Evolutionary conservation across 305 asterid genomes (phyloP).

Genomic region (Withania somnifera): DNA sequence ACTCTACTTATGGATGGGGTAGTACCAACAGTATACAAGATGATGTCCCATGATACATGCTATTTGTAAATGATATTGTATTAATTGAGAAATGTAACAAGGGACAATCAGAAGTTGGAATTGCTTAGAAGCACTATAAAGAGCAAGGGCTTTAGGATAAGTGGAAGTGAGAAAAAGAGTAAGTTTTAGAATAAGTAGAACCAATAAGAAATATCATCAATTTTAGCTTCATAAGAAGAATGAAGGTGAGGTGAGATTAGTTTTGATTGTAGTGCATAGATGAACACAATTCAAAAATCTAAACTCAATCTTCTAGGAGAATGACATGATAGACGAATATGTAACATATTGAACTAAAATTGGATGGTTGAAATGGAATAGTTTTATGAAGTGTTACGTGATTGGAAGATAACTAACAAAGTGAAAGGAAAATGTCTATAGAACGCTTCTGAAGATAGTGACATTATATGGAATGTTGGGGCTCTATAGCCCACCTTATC

Average conservation of each 20-base stretch:
- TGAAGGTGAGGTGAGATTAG: neutral
- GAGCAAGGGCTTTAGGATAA: neutral
- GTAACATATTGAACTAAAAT: neutral
- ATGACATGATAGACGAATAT: neutral
- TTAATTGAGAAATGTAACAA: neutral
- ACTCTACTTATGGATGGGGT: neutral
- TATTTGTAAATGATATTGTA: neutral
- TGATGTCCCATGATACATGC: neutral
- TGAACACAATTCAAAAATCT: neutral
- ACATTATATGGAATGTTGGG: neutral
- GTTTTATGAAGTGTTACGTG: too few species aligned
- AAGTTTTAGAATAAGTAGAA: neutral
- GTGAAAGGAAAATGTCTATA: neutral
- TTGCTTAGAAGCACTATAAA: neutral
- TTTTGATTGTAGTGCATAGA: neutral
- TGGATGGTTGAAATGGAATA: too few species aligned
- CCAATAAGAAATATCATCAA: neutral
- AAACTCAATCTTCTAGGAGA: neutral
- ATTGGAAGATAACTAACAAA: too few species aligned
- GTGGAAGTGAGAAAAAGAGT: neutral
- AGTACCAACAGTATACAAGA: neutral
- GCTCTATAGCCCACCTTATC: neutral
- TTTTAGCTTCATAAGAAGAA: neutral
- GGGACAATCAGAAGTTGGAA: neutral
- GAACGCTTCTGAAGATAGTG: neutral